Evolutionary conservation across 345 rosid species (phyloP).

Genomic region (Passiflora organensis): DNA sequence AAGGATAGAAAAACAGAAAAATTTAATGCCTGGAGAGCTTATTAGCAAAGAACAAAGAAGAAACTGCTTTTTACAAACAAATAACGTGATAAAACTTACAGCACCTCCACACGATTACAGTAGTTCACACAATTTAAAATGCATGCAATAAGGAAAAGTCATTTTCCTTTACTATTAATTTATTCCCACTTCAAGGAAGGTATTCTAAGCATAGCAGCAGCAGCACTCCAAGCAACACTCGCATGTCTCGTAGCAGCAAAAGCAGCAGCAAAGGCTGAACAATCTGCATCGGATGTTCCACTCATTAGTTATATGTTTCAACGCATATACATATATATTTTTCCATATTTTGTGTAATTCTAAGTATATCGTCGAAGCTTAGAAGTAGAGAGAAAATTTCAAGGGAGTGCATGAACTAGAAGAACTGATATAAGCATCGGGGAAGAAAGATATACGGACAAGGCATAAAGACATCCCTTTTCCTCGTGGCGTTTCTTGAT

Average conservation of each 20-base stretch:
- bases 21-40: too few relatives aligned
- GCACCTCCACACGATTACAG: too few relatives aligned
- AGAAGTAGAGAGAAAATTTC: background rate
- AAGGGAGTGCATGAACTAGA: background rate
- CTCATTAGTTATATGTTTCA: too few relatives aligned
- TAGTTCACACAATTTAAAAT: too few relatives aligned
- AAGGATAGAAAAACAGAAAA: too few relatives aligned
- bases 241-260: conserved; percentile 18
- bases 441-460: conserved; percentile 13
- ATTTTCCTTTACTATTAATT: too few relatives aligned
- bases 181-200: too few relatives aligned
- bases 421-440: background rate
- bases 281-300: conserved; percentile 2
- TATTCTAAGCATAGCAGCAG: too few relatives aligned
- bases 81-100: too few relatives aligned
- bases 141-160: too few relatives aligned
- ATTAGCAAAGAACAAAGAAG: too few relatives aligned
- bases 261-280: conserved; percentile 20
- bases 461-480: conserved; percentile 34
- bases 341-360: background rate
- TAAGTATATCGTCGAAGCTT: background rate
- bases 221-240: conserved; percentile 9
- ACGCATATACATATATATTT: background rate
- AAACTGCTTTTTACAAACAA: too few relatives aligned
- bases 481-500: conserved; percentile 25